These are phyloP conservation scores for Entomophthora muscae DNA, from an alignment of 371 early-diverging fungal species.

Conservation along the genomic window DNA sequence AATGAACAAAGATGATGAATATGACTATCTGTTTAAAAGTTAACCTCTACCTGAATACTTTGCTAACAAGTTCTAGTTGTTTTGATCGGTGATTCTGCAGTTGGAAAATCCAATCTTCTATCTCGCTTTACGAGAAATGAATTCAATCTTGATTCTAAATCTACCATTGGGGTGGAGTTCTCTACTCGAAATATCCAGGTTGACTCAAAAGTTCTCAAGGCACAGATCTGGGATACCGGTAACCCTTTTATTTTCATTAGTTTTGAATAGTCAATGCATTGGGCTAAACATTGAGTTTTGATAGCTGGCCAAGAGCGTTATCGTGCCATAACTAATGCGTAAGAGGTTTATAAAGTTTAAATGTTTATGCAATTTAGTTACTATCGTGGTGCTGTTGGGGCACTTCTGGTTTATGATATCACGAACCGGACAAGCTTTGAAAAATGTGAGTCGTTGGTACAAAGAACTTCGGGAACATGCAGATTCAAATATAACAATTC, in stretches of 20 bases:
- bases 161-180: constrained; percentile 99
- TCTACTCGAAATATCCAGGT: constrained; percentile 88
- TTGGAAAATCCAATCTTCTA: constrained; percentile 98
- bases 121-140: constrained; percentile 94
- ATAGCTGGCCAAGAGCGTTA: constrained; percentile 89
- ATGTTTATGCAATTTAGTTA: constrained; percentile 40
- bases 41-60: constrained; percentile 8
- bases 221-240: constrained; percentile 99
- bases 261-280: no score
- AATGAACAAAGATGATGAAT: constrained; percentile 86
- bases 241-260: not conserved
- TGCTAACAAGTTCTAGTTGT: constrained; percentile 48
- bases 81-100: constrained; percentile 98
- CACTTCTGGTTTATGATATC: constrained; percentile 72
- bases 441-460: constrained; percentile 93
- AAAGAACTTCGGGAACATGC: constrained; percentile 97
- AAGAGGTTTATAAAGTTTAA: constrained; percentile 16
- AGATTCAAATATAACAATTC: constrained; percentile 91
- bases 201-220: constrained; percentile 68
- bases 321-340: constrained; percentile 86
- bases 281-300: no score
- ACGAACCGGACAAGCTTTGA: constrained; percentile 83
- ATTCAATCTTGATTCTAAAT: constrained; percentile 92
- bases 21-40: constrained; percentile 90
- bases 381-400: constrained; percentile 94